A percentile compares a stretch with the other conserved stretches of the same genome.
phyloP scores from a whole-genome alignment of 2,329 filamentous ascomycete genomes.

The Colletotrichum chlorophyti region DNA sequence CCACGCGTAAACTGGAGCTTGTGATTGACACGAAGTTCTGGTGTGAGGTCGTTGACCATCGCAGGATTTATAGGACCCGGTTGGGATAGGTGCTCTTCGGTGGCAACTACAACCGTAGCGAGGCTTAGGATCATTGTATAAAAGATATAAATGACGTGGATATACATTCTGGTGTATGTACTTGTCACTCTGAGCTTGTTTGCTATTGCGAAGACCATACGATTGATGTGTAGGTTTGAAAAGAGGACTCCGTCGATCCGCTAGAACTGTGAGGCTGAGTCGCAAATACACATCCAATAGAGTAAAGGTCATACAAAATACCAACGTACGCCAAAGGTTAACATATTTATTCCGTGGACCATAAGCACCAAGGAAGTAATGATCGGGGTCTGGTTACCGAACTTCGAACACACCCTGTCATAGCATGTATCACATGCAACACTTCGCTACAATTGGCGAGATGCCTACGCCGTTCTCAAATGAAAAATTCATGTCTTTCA shows the following conservation, averaged over 20 bases:
- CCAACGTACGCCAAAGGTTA: no score
- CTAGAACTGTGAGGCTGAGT: no score
- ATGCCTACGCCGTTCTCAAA: neutral
- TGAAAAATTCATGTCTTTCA: neutral
- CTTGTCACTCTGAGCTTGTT: no score
- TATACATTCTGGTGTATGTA: no score
- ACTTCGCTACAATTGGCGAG: neutral
- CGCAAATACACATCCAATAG: no score
- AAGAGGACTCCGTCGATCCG: no score
- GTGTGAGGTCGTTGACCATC: neutral
- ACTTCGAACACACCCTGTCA: no score
- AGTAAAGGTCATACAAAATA: no score
- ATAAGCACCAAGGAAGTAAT: neutral
- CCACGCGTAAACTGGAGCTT: constrained; percentile 5
- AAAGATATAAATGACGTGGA: no score
- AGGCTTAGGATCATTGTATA: neutral
- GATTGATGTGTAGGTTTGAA: no score
- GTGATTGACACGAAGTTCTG: constrained; percentile 3
- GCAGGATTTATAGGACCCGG: neutral
- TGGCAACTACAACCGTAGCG: neutral
- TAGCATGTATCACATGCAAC: neutral
- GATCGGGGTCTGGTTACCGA: neutral
- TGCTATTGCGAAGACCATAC: no score
- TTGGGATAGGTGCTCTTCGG: neutral
- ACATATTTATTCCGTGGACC: no score